These are phyloP conservation scores for Alternaria postmessia DNA, from an alignment of 2,329 filamentous ascomycete genomes.

Conservation along the genomic window DNA sequence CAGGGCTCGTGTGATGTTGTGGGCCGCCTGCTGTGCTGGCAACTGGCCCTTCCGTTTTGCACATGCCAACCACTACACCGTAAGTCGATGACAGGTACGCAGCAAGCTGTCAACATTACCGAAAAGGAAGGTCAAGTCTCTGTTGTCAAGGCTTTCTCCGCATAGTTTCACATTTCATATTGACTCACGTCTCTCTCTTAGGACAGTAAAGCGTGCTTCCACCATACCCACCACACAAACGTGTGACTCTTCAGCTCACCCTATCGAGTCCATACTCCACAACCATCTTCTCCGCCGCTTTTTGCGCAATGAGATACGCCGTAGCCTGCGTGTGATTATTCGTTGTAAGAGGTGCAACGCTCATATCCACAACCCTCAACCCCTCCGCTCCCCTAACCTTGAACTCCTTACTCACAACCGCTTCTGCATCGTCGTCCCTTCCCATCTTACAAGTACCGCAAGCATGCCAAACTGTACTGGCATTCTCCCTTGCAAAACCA, in stretches of 20 bases:
- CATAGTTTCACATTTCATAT: background rate
- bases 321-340: conserved; percentile 49
- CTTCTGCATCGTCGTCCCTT: conserved; percentile 39
- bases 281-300: conserved; percentile 45
- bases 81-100: background rate
- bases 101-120: background rate
- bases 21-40: conserved; percentile 1
- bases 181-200: background rate
- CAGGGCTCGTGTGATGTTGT: conserved; percentile 2
- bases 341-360: conserved; percentile 43
- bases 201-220: background rate
- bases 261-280: conserved; percentile 37
- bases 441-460: conserved; percentile 52
- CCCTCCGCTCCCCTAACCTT: conserved; percentile 50
- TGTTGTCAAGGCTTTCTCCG: background rate
- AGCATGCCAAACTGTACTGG: conserved; percentile 49
- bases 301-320: conserved; percentile 47
- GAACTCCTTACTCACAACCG: conserved; percentile 50
- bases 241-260: background rate
- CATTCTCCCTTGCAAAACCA: conserved; percentile 39
- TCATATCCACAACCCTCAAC: conserved; percentile 52
- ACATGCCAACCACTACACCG: conserved; percentile 3
- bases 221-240: background rate
- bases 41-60: background rate
- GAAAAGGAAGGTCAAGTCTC: background rate